Conservation (phyloP, 2,329 filamentous ascomycete species). For the Monilinia aucupariae region DNA sequence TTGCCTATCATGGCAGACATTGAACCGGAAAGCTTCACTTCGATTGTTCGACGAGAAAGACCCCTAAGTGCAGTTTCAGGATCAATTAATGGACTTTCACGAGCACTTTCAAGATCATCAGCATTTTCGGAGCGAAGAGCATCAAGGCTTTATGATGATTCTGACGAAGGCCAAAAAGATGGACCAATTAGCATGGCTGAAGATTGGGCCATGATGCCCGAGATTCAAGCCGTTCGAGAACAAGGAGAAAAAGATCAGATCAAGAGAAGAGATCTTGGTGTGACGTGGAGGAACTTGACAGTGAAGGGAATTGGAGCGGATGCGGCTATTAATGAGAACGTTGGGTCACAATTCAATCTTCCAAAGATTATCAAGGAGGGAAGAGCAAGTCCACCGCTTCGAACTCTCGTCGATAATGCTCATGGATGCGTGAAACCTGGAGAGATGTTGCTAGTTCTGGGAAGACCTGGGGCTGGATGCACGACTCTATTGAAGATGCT, state of each 20-base stretch:
- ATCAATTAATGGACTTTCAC: conserved; percentile 9
- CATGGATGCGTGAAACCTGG: conserved; percentile 67
- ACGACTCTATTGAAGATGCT: conserved; percentile 66
- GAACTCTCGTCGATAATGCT: conserved; percentile 59
- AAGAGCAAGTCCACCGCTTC: conserved; percentile 56
- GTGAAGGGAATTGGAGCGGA: conserved; percentile 33
- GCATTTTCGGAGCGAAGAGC: conserved; percentile 19
- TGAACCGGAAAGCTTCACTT: conserved; percentile 20
- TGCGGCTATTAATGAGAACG: conserved; percentile 31
- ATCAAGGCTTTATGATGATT: conserved; percentile 24
- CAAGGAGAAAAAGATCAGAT: conserved; percentile 28
- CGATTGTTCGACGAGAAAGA: conserved; percentile 8
- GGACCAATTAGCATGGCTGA: conserved; percentile 22
- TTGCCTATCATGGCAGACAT: conserved; percentile 18
- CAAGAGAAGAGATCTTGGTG: conserved; percentile 35
- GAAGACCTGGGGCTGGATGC: conserved; percentile 63
- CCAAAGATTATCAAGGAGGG: conserved; percentile 35
- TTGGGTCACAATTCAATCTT: conserved; percentile 30
- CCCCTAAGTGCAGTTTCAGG: conserved; percentile 1
- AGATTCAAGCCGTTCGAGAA: conserved; percentile 24
- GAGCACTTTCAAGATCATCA: conserved; percentile 21
- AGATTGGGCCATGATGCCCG: conserved; percentile 32
- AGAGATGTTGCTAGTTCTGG: conserved; percentile 66
- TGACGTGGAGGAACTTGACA: conserved; percentile 32
- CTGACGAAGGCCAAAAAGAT: conserved; percentile 21